Evolutionary conservation across 192 early-diverging fungal genomes (phyloP).

Genomic region (Linnemannia zychae): DNA sequence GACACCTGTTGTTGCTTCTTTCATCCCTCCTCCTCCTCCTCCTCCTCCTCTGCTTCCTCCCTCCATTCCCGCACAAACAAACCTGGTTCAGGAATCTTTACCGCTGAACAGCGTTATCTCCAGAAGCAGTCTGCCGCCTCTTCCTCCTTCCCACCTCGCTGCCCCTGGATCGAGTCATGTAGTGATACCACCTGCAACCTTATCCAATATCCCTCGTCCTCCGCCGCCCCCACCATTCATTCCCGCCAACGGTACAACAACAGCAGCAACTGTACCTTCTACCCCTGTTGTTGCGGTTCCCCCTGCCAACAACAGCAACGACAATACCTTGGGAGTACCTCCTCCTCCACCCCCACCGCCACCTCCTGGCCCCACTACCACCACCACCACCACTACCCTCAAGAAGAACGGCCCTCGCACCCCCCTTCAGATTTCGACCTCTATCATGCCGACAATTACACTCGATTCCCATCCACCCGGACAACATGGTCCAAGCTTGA

Average conservation of each 20-base stretch:
- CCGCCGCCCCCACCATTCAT: constrained; percentile 4
- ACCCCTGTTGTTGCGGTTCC: neutral
- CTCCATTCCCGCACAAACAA: neutral
- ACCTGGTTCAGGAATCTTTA: neutral
- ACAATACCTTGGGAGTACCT: neutral
- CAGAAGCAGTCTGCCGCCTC: neutral
- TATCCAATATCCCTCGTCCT: neutral
- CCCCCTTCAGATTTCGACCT: constrained; percentile 24
- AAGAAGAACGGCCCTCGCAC: constrained; percentile 6
- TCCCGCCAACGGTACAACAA: neutral
- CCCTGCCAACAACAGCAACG: neutral
- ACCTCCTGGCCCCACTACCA: neutral
- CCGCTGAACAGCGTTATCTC: neutral
- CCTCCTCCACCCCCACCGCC: constrained; percentile 33
- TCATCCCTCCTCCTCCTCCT: constrained; percentile 7
- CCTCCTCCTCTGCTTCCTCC: constrained; percentile 22
- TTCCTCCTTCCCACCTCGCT: neutral
- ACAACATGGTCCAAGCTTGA: neutral
- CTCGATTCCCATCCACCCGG: neutral
- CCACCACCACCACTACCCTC: neutral
- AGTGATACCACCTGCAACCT: constrained; percentile 1
- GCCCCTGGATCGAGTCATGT: constrained; percentile 7
- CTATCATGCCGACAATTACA: neutral
- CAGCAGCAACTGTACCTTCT: neutral
- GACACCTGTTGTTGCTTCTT: neutral